Base-by-base conservation (phyloP, 768 basidiomycete species). In the Thelephora ganbajun region DNA sequence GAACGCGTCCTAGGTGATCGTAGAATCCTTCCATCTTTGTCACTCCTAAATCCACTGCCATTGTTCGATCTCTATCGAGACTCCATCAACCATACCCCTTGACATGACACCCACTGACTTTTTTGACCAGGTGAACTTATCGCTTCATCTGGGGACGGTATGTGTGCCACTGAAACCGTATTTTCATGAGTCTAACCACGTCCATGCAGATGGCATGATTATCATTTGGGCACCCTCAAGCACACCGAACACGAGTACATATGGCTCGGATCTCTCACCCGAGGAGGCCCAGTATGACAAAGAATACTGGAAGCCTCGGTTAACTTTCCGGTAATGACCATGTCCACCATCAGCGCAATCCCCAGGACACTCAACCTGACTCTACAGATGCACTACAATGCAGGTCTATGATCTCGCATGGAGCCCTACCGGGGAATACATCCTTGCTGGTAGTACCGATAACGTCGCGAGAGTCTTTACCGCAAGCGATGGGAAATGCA, bases 371-470 rank as follows among this genome's bases (percentile, higher is more conserved):
- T 35, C 30, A 12, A 33, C 11, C 30, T 35, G 26, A 20, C 48
- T 43, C 19, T 26, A 11, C 58, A 94, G 92, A 49, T 90, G 88
- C 54, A 88, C 91, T 1, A 82, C 83, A 3, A 89, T 93, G 77
- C 91, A 98, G 62, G 91, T 98, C 5, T 99, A 99, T 62, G 96
- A 99, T 59, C 70, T 99, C 20, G 90, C 92, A 0, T 99, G 96
- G 96, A 91, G 88, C 54, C 96, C 96, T 0, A 83, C 84, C 14
- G 91, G 94, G 30, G 88, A 93, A 53, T 94, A 88, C 53, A 76
- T 99, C 49, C 74, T 99, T 37, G 83, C 91, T n/a, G 96, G 96
- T 3, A 91, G 89, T 60, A 98, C 94, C 6, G 96, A 99, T 63
- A 97, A 97, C 54, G 83, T 82, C 5, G 93, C 94, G 0, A 69